Evolutionary conservation across 139 green algal species (phyloP).

Genomic region (Micractinium conductrix): DNA sequence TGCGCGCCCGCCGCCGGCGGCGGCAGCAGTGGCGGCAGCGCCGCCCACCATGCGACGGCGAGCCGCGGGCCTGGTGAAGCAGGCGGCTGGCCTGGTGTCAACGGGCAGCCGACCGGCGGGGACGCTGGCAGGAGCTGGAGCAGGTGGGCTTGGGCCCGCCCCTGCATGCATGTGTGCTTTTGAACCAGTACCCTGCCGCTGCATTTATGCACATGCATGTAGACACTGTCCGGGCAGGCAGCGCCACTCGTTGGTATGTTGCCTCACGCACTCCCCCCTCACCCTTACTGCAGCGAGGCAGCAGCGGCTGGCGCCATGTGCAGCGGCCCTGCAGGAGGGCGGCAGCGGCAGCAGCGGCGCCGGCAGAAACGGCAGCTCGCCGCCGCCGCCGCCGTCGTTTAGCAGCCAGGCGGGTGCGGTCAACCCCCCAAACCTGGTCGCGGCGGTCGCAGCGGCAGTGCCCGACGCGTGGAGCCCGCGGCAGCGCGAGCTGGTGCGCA

Average conservation of each 20-base stretch:
- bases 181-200: too few relatives aligned
- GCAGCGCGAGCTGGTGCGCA: background rate
- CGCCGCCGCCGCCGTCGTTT: too few relatives aligned
- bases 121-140: background rate
- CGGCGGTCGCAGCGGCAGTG: background rate
- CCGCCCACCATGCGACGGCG: conserved; percentile 5
- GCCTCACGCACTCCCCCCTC: too few relatives aligned
- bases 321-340: background rate
- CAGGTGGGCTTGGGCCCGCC: too few relatives aligned
- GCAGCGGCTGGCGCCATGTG: background rate
- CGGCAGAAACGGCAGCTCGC: background rate
- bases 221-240: too few relatives aligned
- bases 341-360: background rate
- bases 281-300: background rate
- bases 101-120: too few relatives aligned
- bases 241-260: too few relatives aligned
- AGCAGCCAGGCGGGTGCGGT: background rate
- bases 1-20: background rate
- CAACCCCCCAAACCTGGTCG: background rate
- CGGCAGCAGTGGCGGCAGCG: background rate
- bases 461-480: background rate
- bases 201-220: too few relatives aligned
- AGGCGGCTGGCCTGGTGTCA: background rate
- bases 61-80: background rate
- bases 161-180: too few relatives aligned